Conservation (phyloP, 768 basidiomycete species). For the Termitomyces sp. region DNA sequence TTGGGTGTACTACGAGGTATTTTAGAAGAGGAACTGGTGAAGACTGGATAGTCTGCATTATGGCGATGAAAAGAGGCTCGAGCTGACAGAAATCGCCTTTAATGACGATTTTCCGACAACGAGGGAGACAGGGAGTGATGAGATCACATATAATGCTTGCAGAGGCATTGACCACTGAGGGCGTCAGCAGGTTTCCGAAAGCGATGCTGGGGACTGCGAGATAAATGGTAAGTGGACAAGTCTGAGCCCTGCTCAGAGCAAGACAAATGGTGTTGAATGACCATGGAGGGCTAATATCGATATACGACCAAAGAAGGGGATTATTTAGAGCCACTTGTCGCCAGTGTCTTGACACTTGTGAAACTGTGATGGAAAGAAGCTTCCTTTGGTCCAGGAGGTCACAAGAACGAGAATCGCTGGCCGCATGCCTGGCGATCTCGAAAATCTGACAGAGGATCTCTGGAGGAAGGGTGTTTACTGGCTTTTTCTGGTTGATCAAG, state of each 20-base stretch:
- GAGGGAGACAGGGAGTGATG: slow-evolving; percentile 8
- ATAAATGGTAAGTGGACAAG: slow-evolving; percentile 9
- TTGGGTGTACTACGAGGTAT: slow-evolving; percentile 8
- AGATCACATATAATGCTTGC: slow-evolving; percentile 6
- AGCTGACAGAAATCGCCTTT: slow-evolving; percentile 14
- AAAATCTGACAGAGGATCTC: slow-evolving; percentile 12
- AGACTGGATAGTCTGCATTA: slow-evolving; percentile 4
- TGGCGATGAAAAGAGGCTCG: slow-evolving; percentile 8
- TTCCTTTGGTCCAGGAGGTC: not conserved
- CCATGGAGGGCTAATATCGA: slow-evolving; percentile 15
- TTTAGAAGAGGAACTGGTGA: slow-evolving; percentile 6
- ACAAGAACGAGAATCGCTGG: slow-evolving; percentile 3
- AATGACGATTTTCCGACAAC: slow-evolving; percentile 10
- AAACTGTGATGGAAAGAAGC: slow-evolving; percentile 7
- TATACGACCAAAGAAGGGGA: slow-evolving; percentile 12
- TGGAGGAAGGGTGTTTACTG: slow-evolving; percentile 10
- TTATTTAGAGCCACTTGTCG: slow-evolving; percentile 11
- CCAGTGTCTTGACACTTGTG: slow-evolving; percentile 15
- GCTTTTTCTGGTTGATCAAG: slow-evolving; percentile 6
- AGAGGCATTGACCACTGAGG: slow-evolving; percentile 6
- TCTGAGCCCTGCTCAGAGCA: slow-evolving; percentile 5
- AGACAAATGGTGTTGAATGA: slow-evolving; percentile 6
- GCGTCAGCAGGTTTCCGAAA: slow-evolving; percentile 8
- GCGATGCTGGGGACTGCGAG: slow-evolving; percentile 8
- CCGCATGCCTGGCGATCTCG: slow-evolving; percentile 1